Base-by-base conservation (phyloP, 1,284 basidiomycete genomes). In the Cutaneotrichosporon cavernicola region DNA sequence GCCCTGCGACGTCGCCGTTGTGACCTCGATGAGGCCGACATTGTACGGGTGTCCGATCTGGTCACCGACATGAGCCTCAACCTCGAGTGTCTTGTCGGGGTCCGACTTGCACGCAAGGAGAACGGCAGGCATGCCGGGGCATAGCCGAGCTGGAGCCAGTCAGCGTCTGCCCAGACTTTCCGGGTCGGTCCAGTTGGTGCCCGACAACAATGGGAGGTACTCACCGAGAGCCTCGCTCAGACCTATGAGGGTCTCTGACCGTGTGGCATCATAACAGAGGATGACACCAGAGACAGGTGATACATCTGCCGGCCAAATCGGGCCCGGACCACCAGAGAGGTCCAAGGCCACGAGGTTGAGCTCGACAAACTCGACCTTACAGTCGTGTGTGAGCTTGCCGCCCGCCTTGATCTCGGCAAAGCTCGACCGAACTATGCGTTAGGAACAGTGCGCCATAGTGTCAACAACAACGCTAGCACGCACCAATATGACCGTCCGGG, bases 101-200 rank as follows among this genome's bases (percentile, higher is more conserved):
- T 81, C 80, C 1, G 79, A 77, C 62, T 80, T 80, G 70, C 79
- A 80, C 1, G 77, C 80, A 34, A 81, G 71, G 11, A 81, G 65
- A 51, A 81, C 73, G 53, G 73, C 73, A 1, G 79, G 79, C 5
- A 75, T 56, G 4, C 58, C 51, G 8, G 61, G 64, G 8, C 70
- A 70, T 6, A 73, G 64, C 10, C 65, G 63, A 51, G 65, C 73
- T 75, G 55, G 18, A 30, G 57, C 50, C 18, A 51, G 62, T 53
- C 30, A 46, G 43, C 18, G 43, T 46, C 43, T 46, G 43, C 43
- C 43, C 43, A 46, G 16, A 30, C 11, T 7, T 49, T 56, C 52
- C 60, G 63, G 6, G 21, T 9, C 31, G 16, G 43, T 36, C 59
- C 63, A 34, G 56, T 50, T 38, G 26, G 36, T 34, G 5, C 30